A percentile compares a stretch with the other conserved stretches of the same genome.
These are phyloP conservation scores for Xylaria arbuscula DNA, from an alignment of 2,329 filamentous ascomycete species.

Conservation along the genomic window DNA sequence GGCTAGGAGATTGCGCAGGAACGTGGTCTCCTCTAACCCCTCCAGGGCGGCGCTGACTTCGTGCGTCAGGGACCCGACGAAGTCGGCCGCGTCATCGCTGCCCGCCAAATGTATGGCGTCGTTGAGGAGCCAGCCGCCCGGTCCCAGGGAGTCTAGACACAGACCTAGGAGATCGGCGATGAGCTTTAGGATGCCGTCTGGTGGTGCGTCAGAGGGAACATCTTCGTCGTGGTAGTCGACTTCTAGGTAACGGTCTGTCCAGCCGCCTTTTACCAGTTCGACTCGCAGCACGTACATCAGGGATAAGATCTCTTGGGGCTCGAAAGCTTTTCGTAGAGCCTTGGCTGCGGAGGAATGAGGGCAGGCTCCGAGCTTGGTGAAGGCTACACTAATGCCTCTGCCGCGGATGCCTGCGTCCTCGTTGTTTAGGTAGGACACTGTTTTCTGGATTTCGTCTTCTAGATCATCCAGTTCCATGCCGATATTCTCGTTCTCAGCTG, in stretches of 20 bases:
- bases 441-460: conserved; percentile 73
- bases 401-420: conserved; percentile 72
- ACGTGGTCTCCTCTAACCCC: conserved; percentile 75
- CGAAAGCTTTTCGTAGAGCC: conserved; percentile 71
- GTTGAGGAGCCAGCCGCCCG: conserved; percentile 78
- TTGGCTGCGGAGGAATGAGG: conserved; percentile 69
- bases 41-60: conserved; percentile 79
- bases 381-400: conserved; percentile 72
- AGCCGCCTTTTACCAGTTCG: conserved; percentile 78
- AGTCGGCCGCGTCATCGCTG: conserved; percentile 67
- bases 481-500: conserved; percentile 52
- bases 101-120: conserved; percentile 60
- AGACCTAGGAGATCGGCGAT: conserved; percentile 78
- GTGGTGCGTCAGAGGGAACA: conserved; percentile 61
- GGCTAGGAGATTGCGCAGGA: conserved; percentile 71
- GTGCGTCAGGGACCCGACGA: conserved; percentile 72
- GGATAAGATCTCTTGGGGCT: conserved; percentile 74
- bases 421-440: conserved; percentile 73
- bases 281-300: conserved; percentile 78
- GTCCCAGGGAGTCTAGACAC: conserved; percentile 79
- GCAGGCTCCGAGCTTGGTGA: conserved; percentile 76
- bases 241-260: conserved; percentile 79
- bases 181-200: conserved; percentile 75
- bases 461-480: conserved; percentile 69
- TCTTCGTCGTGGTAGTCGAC: conserved; percentile 60